Evolutionary conservation across 805 yeast genomes (phyloP).

Genomic region (Ogataea dorogensis): DNA sequence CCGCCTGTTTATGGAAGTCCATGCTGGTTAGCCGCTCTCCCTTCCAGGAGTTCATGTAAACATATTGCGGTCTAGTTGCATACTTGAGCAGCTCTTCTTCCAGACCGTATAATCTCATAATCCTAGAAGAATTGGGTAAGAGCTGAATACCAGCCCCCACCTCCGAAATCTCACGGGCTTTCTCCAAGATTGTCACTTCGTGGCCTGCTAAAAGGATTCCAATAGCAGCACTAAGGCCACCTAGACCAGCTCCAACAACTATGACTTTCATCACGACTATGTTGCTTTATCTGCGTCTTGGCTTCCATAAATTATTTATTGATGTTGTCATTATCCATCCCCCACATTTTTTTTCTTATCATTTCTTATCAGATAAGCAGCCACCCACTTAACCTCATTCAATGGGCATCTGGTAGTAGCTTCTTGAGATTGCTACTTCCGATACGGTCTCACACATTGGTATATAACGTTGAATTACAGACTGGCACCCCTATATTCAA

Average conservation of each 20-base stretch:
- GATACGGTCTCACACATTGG: too few species aligned
- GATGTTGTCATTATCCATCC: too few species aligned
- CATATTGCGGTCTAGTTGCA: conserved; percentile 21
- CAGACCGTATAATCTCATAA: conserved; percentile 24
- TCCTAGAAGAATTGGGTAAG: conserved; percentile 29
- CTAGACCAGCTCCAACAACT: conserved; percentile 31
- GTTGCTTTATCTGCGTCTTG: too few species aligned
- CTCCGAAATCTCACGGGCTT: conserved; percentile 26
- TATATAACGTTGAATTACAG: too few species aligned
- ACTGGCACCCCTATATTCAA: too few species aligned
- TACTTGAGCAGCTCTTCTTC: conserved; percentile 8
- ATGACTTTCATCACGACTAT: conserved; percentile 11
- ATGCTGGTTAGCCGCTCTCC: conserved; percentile 19
- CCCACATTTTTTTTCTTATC: neutral
- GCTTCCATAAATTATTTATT: too few species aligned
- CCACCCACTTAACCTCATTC: conserved; percentile 3
- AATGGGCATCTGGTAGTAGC: too few species aligned
- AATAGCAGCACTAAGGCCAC: conserved; percentile 29
- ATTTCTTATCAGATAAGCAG: neutral
- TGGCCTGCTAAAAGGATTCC: conserved; percentile 24
- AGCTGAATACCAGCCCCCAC: conserved; percentile 33
- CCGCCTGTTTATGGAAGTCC: conserved; percentile 22
- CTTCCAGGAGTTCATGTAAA: conserved; percentile 25
- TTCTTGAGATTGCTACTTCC: too few species aligned
- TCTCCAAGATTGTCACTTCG: conserved; percentile 25